phyloP scores from a whole-genome alignment of 257 asterid genomes.

The Solanum sitiens region DNA sequence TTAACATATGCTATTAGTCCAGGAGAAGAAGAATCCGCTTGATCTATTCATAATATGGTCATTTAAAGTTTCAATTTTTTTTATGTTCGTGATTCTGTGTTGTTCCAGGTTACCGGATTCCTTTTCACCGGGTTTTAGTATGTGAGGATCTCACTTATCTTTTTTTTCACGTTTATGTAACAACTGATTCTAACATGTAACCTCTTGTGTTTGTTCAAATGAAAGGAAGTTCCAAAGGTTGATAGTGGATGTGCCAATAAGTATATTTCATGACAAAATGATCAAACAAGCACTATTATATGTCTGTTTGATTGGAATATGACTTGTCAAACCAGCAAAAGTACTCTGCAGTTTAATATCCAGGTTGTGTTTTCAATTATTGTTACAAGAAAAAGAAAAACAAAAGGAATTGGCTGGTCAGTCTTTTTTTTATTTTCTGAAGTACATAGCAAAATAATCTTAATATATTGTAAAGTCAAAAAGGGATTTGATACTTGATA shows the following conservation, averaged over 20 bases:
- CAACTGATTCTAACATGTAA: not conserved
- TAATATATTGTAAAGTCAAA: constrained; percentile 11
- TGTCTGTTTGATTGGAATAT: not conserved
- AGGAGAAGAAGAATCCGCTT: constrained; percentile 33
- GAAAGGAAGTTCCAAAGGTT: not conserved
- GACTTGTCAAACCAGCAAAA: not conserved
- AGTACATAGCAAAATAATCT: not conserved
- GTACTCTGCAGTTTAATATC: not conserved
- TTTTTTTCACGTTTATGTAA: not conserved
- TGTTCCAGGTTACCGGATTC: constrained; percentile 5
- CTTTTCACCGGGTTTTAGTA: constrained; percentile 6
- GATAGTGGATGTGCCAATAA: not conserved
- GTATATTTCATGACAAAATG: not conserved
- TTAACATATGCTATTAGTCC: constrained; percentile 1
- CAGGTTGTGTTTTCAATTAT: not conserved
- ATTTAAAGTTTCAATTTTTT: not conserved
- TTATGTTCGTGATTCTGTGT: constrained; percentile 17
- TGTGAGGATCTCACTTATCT: not conserved
- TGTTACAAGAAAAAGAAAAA: not conserved
- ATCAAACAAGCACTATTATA: not conserved
- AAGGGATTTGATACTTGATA: constrained; percentile 8
- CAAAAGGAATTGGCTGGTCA: not conserved
- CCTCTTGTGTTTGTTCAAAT: not conserved
- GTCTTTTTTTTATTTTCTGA: not conserved
- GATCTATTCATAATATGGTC: not conserved